Base-by-base conservation (phyloP, 768 basidiomycete genomes). In the Amanita phalloides region DNA sequence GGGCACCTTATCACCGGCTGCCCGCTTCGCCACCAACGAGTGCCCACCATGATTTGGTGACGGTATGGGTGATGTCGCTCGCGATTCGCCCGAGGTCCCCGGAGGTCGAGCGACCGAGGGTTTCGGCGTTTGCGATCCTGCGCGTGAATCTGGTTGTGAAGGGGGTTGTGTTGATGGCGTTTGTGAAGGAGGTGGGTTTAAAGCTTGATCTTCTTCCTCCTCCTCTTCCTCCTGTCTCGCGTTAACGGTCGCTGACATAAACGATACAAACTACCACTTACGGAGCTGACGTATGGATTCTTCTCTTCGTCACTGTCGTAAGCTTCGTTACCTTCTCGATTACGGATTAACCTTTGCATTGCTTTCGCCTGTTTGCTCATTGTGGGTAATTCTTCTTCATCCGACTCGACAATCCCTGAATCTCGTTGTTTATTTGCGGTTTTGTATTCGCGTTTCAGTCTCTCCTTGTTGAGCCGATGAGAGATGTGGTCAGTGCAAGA, bases 261-360 rank as follows among this genome's bases (percentile, higher is more conserved):
- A 38, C 52, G 41, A 32, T 46, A 45, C 17, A 17, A 20, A 37
- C 47, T 45, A 20, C 48, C 33, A 67, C 84, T 59, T 63, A 82
- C 89, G 59, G 83, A 85, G 62, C 79, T 84, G 0, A 82, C 83
- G 61, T 90, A 91, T 4, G 90, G 90, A 64, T 92, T 89, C 60
- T 79, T 76, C 39, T 90, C 85, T 20, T 91, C 87, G 42, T 90
- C 89, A 47, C 81, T 84, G 13, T 91, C 90, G 61, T 91, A 90
- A 6, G 73, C 83, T 7, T 77, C 81, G 50, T 85, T 85, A 63
- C 90, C 89, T 66, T 94, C 93, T 53, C 82, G 73, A 61, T 82
- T 87, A 55, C 78, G 83, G 61, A 97, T 80, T 17, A 93, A 75
- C 67, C 93, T 94, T 68, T 90, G 85, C 71, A 93, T 81, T 3